These are phyloP conservation scores for Heterobasidion occidentale DNA, from an alignment of 1,284 basidiomycete species.

Conservation along the genomic window DNA sequence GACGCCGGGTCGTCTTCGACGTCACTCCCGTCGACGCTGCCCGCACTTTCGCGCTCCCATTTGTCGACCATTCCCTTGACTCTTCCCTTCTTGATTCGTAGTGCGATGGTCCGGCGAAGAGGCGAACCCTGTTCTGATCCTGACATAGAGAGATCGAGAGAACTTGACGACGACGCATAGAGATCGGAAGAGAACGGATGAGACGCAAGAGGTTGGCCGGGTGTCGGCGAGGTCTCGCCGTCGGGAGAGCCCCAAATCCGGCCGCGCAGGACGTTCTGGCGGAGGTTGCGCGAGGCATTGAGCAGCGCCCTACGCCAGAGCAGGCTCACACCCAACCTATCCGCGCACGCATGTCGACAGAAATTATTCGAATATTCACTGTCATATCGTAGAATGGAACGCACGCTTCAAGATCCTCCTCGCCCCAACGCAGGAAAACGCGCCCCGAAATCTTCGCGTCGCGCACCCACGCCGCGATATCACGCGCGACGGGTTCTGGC, in stretches of 20 bases:
- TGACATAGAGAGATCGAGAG: constrained; percentile 20
- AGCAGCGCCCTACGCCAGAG: constrained; percentile 46
- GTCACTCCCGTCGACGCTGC: constrained; percentile 7
- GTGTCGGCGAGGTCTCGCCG: constrained; percentile 1
- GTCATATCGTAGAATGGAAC: constrained; percentile 14
- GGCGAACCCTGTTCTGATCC: background rate
- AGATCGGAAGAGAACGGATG: constrained; percentile 17
- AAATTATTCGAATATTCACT: background rate
- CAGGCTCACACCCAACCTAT: constrained; percentile 43
- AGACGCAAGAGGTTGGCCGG: constrained; percentile 7
- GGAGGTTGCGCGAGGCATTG: constrained; percentile 41
- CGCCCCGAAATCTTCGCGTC: constrained; percentile 39
- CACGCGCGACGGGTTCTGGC: constrained; percentile 32
- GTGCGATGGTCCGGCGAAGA: background rate
- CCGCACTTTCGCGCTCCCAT: constrained; percentile 11
- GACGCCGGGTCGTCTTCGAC: constrained; percentile 5
- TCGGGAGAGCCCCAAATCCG: constrained; percentile 39
- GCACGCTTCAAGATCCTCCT: constrained; percentile 46
- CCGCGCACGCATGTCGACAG: constrained; percentile 2
- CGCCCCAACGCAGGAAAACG: constrained; percentile 45
- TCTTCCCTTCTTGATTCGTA: constrained; percentile 6
- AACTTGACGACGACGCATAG: constrained; percentile 28
- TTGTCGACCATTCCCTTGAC: constrained; percentile 14
- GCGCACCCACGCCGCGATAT: constrained; percentile 41
- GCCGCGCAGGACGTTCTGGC: constrained; percentile 47